Percentiles rank a stretch among this genome's conserved stretches.
These are phyloP conservation scores for Stramenopiles sp. DNA, from an alignment of 352 stramenopile species.

Conservation along the genomic window DNA sequence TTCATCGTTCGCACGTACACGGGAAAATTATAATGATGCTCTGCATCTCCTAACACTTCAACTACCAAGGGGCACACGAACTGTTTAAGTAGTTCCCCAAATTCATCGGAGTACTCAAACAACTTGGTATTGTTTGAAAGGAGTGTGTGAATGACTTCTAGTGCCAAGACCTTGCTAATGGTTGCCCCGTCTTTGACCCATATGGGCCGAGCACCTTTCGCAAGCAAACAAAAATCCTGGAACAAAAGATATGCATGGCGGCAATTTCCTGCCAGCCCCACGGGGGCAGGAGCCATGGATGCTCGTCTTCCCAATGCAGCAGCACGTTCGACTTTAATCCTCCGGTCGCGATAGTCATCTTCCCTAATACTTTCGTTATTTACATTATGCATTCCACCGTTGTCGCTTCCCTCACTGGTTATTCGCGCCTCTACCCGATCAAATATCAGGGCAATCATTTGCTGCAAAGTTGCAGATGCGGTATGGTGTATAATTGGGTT, in stretches of 20 bases:
- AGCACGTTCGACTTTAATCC: neutral
- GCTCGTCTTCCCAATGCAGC: neutral
- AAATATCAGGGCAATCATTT: neutral
- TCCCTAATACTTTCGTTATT: no score
- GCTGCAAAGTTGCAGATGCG: neutral
- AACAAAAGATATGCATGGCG: neutral
- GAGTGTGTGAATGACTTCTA: neutral
- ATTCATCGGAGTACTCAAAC: neutral
- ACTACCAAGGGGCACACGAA: neutral
- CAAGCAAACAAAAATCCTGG: neutral
- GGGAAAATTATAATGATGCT: neutral
- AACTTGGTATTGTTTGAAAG: neutral
- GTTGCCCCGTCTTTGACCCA: neutral
- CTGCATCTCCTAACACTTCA: neutral
- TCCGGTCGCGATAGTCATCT: neutral
- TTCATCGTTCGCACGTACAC: neutral
- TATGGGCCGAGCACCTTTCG: neutral
- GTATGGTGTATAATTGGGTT: neutral
- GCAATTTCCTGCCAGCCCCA: neutral
- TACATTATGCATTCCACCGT: no score
- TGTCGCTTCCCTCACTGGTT: no score
- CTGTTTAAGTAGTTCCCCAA: neutral
- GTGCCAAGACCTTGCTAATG: neutral
- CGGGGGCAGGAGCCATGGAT: neutral
- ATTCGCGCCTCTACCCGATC: neutral